Percentiles rank a stretch among this genome's conserved stretches.
Evolutionary conservation across 352 stramenopile genomes (phyloP).

Genomic region (Pythium vanterpoolii): DNA sequence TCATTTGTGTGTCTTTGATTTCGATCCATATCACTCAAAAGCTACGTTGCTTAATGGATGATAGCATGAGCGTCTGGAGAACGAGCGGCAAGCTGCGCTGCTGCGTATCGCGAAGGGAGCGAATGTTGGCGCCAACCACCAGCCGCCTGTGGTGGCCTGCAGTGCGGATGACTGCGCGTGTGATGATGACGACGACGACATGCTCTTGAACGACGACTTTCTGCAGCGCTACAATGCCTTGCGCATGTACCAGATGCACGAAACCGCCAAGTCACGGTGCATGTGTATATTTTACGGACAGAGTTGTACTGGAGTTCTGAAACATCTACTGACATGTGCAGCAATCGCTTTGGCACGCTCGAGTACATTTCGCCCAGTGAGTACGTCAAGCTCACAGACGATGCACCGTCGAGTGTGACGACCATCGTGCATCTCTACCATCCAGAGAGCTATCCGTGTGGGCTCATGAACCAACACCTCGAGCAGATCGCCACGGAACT

Average conservation of each 20-base stretch:
- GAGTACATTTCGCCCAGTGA: slow-evolving; percentile 50
- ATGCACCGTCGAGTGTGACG: slow-evolving; percentile 12
- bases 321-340: neutral
- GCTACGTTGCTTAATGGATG: slow-evolving; percentile 15
- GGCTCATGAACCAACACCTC: slow-evolving; percentile 65
- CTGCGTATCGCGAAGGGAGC: slow-evolving; percentile 62
- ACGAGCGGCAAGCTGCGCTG: slow-evolving; percentile 48
- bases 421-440: slow-evolving; percentile 68
- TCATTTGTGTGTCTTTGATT: neutral
- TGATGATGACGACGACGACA: slow-evolving; percentile 42
- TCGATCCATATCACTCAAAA: neutral
- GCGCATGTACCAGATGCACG: slow-evolving; percentile 68
- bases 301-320: neutral
- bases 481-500: slow-evolving; percentile 49
- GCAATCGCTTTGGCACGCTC: slow-evolving; percentile 47
- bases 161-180: slow-evolving; percentile 18
- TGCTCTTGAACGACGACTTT: slow-evolving; percentile 52
- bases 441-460: slow-evolving; percentile 68
- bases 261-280: slow-evolving; percentile 27
- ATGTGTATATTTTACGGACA: no score
- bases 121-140: slow-evolving; percentile 12
- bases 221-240: slow-evolving; percentile 56
- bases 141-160: neutral
- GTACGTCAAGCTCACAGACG: slow-evolving; percentile 54
- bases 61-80: slow-evolving; percentile 41